Evolutionary conservation across 2,329 filamentous ascomycete genomes (phyloP), one percentile per base, ranked within the genome.

Genomic region (Atkinsonella texensis): DNA sequence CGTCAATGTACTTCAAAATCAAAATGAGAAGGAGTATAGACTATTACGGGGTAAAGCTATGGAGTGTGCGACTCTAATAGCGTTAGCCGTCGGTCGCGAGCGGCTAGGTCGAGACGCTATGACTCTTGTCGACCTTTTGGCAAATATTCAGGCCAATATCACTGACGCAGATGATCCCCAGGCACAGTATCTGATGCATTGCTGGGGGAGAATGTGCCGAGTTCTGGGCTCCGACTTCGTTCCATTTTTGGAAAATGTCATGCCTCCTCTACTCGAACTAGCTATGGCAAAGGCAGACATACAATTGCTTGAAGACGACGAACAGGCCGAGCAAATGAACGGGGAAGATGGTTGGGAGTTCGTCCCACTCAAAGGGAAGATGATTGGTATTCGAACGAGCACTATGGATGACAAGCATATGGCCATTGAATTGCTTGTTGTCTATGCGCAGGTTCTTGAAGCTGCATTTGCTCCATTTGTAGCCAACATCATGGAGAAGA

Each of bases 341-440:
- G 87, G 93, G 62, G 91, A 97, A 62, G 91, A 96, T 52, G 91
- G 91, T 43, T 98, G 93, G 93, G 93, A 98, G 68, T 77, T 98
- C 58, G 89, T 98, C 15, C 93, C 93, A 9, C 78, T 98, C 52
- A 95, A 95, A 71, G 93, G 93, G 58, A 97, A 97, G 74, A 88
- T 95, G 69, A 96, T 98, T 63, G 93, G 93, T 57, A 98, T 98
- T 72, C 89, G 90, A 72, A 98, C 93, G 8, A 95, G 89, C 66
- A 88, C 87, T 10, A 84, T 98, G 68, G 93, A 98, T 62, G 93
- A 98, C 71, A 98, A 98, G 75, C 90, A 97, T 68, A 96, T 95
- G 80, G 93, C 93, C n/a, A 97, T 98, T 57, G 93, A 98, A 70
- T 81, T 98, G 50, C 85, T 98, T 54, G 90, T 95, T 46, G 91